Base-by-base conservation (phyloP, 148 eudicot species). In the Drosera capensis region DNA sequence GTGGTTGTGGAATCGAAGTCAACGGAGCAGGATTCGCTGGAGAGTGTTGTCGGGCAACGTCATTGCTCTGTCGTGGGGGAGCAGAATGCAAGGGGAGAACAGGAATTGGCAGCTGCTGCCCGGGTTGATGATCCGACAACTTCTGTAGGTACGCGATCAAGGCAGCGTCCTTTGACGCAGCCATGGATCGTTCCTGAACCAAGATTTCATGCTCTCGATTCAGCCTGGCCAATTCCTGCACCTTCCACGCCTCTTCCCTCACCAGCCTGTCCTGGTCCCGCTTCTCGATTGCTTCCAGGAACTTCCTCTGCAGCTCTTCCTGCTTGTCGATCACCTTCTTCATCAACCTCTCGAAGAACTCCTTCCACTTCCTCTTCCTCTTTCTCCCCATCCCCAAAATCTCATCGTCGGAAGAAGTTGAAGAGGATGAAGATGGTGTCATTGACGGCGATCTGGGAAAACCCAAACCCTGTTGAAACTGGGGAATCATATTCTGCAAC, bases 331-430 rank as follows among this genome's bases (percentile, higher is more conserved):
- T 66, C 48, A 88, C 92, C 28, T 80, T 81, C n/a, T 30, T 61
- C 73, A 77, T 78, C 20, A 83, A 22, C 60, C 61, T 63, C 79
- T 69, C 73, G 31, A 88, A 75, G 35, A 68, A 75, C 9, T 68
- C 82, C 62, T 64, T 74, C 87, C 94, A 83, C 23, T 88, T 88
- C 46, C 92, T 42, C 77, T 88, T 88, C 72, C 70, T 62, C 54
- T 60, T 73, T 21, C 66, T 40, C 46, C 67, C n/a, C n/a, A n/a
- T 54, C 52, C 73, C 72, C 54, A 65, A 43, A 18, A 73, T 26
- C 53, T 88, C 94, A 34, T 77, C 84, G 19, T 78, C 94, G 0
- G 97, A 83, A 0, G 97, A 83, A 0, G 97, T 80, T 1, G 92
- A 83, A 0, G 92, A 77, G 0, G 76, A 77, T 1, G 86, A 62